These are phyloP conservation scores for Tolypocladium tropicale DNA, from an alignment of 2,329 filamentous ascomycete species.

Conservation along the genomic window DNA sequence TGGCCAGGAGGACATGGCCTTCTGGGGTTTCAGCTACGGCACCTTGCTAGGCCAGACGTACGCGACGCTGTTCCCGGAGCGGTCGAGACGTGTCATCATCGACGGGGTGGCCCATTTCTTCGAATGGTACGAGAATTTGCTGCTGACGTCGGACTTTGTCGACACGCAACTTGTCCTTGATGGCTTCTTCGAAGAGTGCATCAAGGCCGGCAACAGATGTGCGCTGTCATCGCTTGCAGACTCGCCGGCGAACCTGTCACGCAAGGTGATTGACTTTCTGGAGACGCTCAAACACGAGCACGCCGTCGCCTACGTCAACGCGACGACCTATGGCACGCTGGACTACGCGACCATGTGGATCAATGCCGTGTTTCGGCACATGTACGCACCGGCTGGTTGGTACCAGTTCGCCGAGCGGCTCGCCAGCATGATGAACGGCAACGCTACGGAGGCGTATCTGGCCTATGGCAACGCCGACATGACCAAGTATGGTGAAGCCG, in stretches of 20 bases:
- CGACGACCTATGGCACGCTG: conserved; percentile 25
- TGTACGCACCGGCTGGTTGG: conserved; percentile 29
- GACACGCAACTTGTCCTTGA: conserved; percentile 19
- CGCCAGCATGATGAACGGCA: conserved; percentile 24
- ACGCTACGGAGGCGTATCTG: conserved; percentile 26
- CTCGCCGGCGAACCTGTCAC: conserved; percentile 22
- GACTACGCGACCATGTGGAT: conserved; percentile 24
- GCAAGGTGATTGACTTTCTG: conserved; percentile 21
- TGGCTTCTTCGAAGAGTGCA: conserved; percentile 24
- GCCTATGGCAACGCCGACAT: conserved; percentile 16
- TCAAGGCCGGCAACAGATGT: conserved; percentile 34
- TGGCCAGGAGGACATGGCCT: conserved; percentile 20
- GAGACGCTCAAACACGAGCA: conserved; percentile 25
- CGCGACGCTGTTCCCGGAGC: conserved; percentile 24
- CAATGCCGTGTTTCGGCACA: conserved; percentile 24
- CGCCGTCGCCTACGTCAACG: conserved; percentile 31
- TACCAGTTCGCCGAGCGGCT: conserved; percentile 22
- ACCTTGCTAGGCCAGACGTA: conserved; percentile 30
- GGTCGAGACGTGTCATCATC: conserved; percentile 21
- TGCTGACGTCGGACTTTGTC: conserved; percentile 14
- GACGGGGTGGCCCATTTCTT: conserved; percentile 24
- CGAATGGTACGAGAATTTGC: conserved; percentile 18
- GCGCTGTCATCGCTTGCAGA: conserved; percentile 25
- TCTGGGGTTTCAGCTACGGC: conserved; percentile 34
- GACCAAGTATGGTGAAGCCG: conserved; percentile 13